Conservation (phyloP, 345 rosid species). For the Aquilaria malaccensis region DNA sequence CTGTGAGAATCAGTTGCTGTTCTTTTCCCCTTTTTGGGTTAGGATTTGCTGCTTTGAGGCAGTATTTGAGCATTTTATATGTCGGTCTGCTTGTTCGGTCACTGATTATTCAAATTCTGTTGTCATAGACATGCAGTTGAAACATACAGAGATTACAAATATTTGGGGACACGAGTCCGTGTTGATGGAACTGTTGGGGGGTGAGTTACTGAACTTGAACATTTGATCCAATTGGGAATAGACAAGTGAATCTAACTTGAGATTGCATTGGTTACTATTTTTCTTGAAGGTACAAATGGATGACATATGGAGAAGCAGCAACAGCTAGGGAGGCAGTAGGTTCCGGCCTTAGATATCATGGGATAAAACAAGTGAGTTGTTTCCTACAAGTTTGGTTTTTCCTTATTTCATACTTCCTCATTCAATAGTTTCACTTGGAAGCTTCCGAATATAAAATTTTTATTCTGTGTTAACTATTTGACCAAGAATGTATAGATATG, state of each 20-base stretch:
- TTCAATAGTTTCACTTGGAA: background rate
- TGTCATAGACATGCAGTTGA: slow-evolving; percentile 52
- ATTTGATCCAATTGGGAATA: slow-evolving; percentile 1
- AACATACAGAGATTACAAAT: slow-evolving; percentile 54
- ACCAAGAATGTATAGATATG: background rate
- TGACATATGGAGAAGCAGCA: slow-evolving; percentile 80
- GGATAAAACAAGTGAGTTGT: slow-evolving; percentile 45
- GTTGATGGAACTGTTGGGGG: slow-evolving; percentile 72
- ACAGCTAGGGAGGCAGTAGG: slow-evolving; percentile 74
- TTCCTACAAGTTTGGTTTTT: slow-evolving; percentile 6
- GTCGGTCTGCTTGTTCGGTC: background rate
- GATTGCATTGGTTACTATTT: slow-evolving; percentile 7
- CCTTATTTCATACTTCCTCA: slow-evolving; percentile 3
- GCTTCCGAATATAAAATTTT: background rate
- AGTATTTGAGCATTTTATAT: background rate
- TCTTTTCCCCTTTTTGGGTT: background rate
- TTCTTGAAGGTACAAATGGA: slow-evolving; percentile 70
- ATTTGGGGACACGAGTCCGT: slow-evolving; percentile 66
- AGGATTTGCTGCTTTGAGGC: background rate
- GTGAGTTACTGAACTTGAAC: slow-evolving; percentile 37
- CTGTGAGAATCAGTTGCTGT: slow-evolving; percentile 31
- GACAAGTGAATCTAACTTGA: background rate
- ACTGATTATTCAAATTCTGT: background rate
- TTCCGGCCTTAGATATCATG: slow-evolving; percentile 65
- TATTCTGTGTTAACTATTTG: background rate